Evolutionary conservation across 2,329 filamentous ascomycete species (phyloP).

Genomic region (Diaporthe nobilis): DNA sequence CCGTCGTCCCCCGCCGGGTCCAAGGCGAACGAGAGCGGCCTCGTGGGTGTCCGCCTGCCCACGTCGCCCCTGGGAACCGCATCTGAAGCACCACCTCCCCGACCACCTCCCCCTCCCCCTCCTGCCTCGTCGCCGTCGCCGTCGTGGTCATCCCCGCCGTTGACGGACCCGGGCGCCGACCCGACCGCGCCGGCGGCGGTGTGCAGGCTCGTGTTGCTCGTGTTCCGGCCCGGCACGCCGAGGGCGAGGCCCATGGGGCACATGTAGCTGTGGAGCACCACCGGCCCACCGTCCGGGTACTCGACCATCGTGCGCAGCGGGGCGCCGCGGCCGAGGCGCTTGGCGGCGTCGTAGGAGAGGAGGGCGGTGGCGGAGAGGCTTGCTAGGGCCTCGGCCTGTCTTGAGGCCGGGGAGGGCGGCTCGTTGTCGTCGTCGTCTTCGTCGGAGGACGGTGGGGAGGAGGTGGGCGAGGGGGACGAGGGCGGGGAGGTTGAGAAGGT

Average conservation of each 20-base stretch:
- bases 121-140: neutral
- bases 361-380: conserved; percentile 67
- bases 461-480: conserved; percentile 18
- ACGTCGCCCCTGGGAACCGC: neutral
- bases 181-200: conserved; percentile 1
- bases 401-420: conserved; percentile 38
- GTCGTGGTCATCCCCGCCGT: neutral
- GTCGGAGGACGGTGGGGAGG: conserved; percentile 33
- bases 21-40: conserved; percentile 8
- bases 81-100: neutral
- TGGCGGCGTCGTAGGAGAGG: conserved; percentile 65
- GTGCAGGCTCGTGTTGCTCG: conserved; percentile 26
- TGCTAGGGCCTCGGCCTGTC: conserved; percentile 61
- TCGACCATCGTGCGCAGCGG: conserved; percentile 73
- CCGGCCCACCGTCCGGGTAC: conserved; percentile 59
- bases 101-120: neutral
- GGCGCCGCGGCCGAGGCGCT: conserved; percentile 66
- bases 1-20: neutral
- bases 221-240: conserved; percentile 20
- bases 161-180: neutral
- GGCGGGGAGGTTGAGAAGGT: conserved; percentile 38
- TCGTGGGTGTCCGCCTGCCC: conserved; percentile 19
- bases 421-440: conserved; percentile 1
- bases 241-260: conserved; percentile 41
- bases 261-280: conserved; percentile 51